These are phyloP conservation scores for Pyrenophora teres DNA, from an alignment of 2,329 filamentous ascomycete genomes.

Conservation along the genomic window DNA sequence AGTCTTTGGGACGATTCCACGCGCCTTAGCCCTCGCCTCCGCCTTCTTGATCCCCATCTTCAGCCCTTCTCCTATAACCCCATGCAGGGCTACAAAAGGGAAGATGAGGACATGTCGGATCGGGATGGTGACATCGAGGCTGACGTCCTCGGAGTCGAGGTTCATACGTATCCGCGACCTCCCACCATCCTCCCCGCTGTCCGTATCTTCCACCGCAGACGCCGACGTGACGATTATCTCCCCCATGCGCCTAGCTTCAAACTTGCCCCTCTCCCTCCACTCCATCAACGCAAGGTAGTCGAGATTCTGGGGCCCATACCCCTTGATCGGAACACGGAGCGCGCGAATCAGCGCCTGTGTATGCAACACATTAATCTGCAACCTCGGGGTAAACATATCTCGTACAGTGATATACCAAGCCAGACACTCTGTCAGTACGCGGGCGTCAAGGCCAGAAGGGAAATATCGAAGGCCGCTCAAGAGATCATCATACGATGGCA, in stretches of 20 bases:
- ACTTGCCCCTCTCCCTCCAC: constrained; percentile 22
- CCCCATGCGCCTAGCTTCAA: constrained; percentile 2
- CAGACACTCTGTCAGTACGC: constrained; percentile 27
- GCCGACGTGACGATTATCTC: background rate
- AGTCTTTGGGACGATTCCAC: background rate
- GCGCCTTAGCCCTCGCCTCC: background rate
- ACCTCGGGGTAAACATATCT: constrained; percentile 23
- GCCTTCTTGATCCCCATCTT: constrained; percentile 28
- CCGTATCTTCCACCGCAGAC: too few relatives aligned
- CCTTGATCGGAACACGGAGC: constrained; percentile 18
- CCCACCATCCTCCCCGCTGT: background rate
- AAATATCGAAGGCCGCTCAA: constrained; percentile 23
- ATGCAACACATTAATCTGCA: constrained; percentile 35
- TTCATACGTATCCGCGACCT: constrained; percentile 16
- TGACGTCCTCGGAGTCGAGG: constrained; percentile 8
- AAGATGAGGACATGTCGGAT: constrained; percentile 26
- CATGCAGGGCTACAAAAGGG: constrained; percentile 26
- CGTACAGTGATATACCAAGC: constrained; percentile 25
- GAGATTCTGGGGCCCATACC: constrained; percentile 24
- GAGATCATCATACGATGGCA: constrained; percentile 31
- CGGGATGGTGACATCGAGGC: constrained; percentile 8
- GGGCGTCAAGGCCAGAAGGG: constrained; percentile 26
- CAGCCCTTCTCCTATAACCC: constrained; percentile 19
- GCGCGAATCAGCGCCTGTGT: constrained; percentile 29
- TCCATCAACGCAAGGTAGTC: constrained; percentile 24